phyloP scores from a whole-genome alignment of 192 early-diverging fungal species.

The Jimgerdemannia flammicorona region DNA sequence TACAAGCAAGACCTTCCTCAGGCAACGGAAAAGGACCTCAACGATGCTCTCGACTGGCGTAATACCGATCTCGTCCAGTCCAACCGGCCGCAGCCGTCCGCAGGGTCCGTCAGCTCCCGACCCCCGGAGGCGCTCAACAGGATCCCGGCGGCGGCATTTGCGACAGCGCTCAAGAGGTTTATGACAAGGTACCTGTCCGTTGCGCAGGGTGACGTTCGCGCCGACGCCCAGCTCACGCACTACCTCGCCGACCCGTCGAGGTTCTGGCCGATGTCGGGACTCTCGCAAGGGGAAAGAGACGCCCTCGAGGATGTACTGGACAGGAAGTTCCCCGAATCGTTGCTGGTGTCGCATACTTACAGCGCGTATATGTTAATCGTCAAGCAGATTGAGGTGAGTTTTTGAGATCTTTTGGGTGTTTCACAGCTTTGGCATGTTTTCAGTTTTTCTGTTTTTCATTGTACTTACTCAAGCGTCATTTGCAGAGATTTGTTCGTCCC shows the following conservation, averaged over 20 bases:
- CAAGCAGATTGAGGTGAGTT: slow-evolving; percentile 4
- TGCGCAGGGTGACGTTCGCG: neutral
- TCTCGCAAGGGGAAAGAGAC: neutral
- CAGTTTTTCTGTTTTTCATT: too few species aligned
- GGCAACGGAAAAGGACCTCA: slow-evolving; percentile 5
- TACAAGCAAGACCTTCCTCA: neutral
- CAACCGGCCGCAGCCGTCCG: neutral
- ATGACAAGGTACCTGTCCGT: slow-evolving; percentile 6
- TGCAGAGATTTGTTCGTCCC: too few species aligned
- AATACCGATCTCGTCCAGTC: neutral
- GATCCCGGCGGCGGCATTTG: slow-evolving; percentile 10
- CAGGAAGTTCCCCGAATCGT: neutral
- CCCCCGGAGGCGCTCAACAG: too few species aligned
- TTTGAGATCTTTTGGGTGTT: neutral
- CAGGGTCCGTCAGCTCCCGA: too few species aligned
- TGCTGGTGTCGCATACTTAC: slow-evolving; percentile 4
- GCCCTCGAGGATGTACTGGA: neutral
- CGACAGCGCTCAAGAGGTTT: slow-evolving; percentile 17
- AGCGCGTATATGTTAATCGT: slow-evolving; percentile 1
- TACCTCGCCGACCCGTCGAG: slow-evolving; percentile 4
- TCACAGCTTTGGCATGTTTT: too few species aligned
- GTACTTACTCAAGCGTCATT: too few species aligned
- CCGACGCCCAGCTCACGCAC: neutral
- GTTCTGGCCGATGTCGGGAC: slow-evolving; percentile 1
- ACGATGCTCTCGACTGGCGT: slow-evolving; percentile 4